Evolutionary conservation across 176 grass and related monocot genomes (phyloP), one percentile per base, ranked within the genome.

Genomic region (Triticum timopheevii): DNA sequence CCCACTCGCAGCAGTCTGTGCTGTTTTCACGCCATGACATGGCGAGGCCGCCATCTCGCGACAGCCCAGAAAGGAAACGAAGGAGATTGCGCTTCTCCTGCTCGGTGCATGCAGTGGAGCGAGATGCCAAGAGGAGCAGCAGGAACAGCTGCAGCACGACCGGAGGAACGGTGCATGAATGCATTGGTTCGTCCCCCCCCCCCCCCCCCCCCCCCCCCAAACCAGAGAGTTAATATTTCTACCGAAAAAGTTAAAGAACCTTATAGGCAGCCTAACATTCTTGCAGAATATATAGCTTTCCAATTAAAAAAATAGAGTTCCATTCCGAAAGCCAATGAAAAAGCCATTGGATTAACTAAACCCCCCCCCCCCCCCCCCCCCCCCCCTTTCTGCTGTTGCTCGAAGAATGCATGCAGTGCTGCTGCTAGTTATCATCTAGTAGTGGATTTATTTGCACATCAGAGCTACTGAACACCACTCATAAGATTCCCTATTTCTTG

Each of bases 1-100:
- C 61, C 86, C 86, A 88, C 22, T 10, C 13, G 72, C 86, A 88
- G 86, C 86, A 88, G 33, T 83, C 54, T 2, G 33, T 17, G 79
- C 47, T 15, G 5, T 16, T 79, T 17, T 61, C 40, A 3, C 19
- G 61, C 84, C 86, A 86, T 1, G 84, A 80, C 5, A 16, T 17
- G 0, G 58, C 35, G 5, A 78, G 52, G 76, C 52, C 25, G 5
- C 76, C 20, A 0, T 25, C 61, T 63, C 0, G n/a, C 0, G 61
- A 63, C 0, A 63, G n/a, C n/a, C 59, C n/a, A 10, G 59, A 10
- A 23, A 62, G 59, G n/a, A 62, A 62, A 0, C 0, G 22, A 9
- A 62, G n/a, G 22, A 62, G n/a, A n/a, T 10, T 11, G 22, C 3
- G 1, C 22, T 24, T 62, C 59, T 62, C 59, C 22, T 62, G n/a